A percentile compares a stretch with the other conserved stretches of the same genome.
Conservation (phyloP, 768 basidiomycete genomes). For the Xerocomellus chrysenteron region DNA sequence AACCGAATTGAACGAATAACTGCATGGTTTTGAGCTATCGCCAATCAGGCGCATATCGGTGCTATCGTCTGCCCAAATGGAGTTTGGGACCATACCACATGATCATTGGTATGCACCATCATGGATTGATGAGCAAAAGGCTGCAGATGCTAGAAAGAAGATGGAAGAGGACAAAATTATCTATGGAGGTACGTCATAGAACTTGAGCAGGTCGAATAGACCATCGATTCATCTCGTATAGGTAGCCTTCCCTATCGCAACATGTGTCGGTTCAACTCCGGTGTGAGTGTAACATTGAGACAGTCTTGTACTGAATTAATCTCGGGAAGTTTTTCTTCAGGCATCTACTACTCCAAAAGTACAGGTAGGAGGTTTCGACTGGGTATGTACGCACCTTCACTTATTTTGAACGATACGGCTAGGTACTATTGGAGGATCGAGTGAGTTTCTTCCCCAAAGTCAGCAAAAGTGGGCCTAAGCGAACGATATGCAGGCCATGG, state of each 20-base stretch:
- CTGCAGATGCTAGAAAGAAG: conserved; percentile 47
- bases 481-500: conserved; percentile 39
- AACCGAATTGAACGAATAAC: not conserved
- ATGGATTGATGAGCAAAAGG: conserved; percentile 70
- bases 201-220: not conserved
- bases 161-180: conserved; percentile 50
- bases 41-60: conserved; percentile 32
- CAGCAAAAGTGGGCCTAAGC: conserved; percentile 31
- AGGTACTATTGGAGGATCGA: conserved; percentile 34
- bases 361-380: conserved; percentile 22
- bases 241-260: conserved; percentile 50
- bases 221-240: not conserved
- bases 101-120: conserved; percentile 70
- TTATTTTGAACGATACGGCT: not conserved
- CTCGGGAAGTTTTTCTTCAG: conserved; percentile 50
- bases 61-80: conserved; percentile 44
- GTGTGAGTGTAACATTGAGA: conserved; percentile 38
- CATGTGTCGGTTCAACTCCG: conserved; percentile 78
- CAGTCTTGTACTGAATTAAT: not conserved
- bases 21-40: conserved; percentile 16
- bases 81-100: conserved; percentile 57
- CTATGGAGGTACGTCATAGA: conserved; percentile 43
- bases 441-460: conserved; percentile 29
- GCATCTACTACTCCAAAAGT: conserved; percentile 28
- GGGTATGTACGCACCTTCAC: not conserved